These are phyloP conservation scores for Skeletonema potamos DNA, from an alignment of 108 stramenopile species.

Conservation along the genomic window DNA sequence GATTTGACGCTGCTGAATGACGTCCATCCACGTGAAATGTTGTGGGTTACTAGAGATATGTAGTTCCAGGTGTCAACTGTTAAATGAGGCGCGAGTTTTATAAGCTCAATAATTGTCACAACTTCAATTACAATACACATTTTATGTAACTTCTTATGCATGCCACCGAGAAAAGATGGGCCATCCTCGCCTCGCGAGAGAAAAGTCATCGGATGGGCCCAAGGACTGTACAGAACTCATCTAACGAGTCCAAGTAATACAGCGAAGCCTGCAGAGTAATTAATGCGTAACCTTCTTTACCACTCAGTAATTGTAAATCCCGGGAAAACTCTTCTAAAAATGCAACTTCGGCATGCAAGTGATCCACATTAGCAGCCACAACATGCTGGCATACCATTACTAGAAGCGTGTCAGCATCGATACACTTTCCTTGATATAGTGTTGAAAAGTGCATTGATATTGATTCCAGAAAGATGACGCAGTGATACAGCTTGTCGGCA, in stretches of 20 bases:
- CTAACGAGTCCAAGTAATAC: constrained; percentile 75
- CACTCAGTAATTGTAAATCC: constrained; percentile 78
- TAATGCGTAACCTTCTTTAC: constrained; percentile 86
- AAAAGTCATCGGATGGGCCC: not conserved
- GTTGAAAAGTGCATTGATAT: constrained; percentile 69
- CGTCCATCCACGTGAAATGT: not conserved
- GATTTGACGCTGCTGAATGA: no score
- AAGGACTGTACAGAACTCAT: constrained; percentile 35
- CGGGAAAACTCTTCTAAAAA: constrained; percentile 90
- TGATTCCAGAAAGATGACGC: constrained; percentile 69
- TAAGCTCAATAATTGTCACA: no score
- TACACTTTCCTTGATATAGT: constrained; percentile 26
- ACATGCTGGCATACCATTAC: constrained; percentile 85
- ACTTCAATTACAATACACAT: no score
- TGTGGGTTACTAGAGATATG: no score
- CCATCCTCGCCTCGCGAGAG: no score
- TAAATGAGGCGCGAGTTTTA: no score
- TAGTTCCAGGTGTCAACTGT: not conserved
- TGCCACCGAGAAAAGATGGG: no score
- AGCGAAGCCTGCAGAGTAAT: constrained; percentile 84
- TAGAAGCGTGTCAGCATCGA: constrained; percentile 78
- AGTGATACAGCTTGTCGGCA: constrained; percentile 70
- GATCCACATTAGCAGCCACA: constrained; percentile 54
- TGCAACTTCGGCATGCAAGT: constrained; percentile 78
- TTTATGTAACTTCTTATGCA: no score